Evolutionary conservation across 192 early-diverging fungal species (phyloP), one percentile per base, ranked within the genome.

Genomic region (Coemansia sp.): DNA sequence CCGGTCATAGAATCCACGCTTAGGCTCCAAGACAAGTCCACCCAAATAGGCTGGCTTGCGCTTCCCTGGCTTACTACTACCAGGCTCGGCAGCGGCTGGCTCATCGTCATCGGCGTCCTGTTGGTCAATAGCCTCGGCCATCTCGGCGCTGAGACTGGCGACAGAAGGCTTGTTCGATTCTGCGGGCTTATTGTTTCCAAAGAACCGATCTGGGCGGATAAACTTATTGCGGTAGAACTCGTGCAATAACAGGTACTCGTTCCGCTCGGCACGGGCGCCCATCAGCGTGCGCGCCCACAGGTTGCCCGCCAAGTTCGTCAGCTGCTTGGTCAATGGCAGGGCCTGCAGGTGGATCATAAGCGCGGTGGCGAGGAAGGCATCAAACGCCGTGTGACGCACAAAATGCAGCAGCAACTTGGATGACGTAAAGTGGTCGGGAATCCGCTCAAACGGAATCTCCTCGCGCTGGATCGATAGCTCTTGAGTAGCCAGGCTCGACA

Each of bases 11-110:
- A 98, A 92, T 4, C 98, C 97, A 65, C 92, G 95, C 75, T 97
- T 97, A 40, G 98, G 98, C 65, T 99, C 98, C 70, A 99, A 80
- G 2, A 99, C 97, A 8, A 99, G 87, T 62, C 97, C 98, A 63
- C 98, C 98, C 3, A 94, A 77, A 62, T 96, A 98, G 0, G 93
- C 92, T 3, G 97, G 93, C 69, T 98, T 98, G 61, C 92, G 87
- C n/a, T 87, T 85, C 0, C 87, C 83, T 34, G 71, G 61, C 47
- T 84, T 87, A 58, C 71, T 62, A 13, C 71, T 62, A 13, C 11
- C 62, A 5, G 57, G 43, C 36, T 62, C 41, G 1, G 47, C 40
- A 31, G 88, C 85, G 13, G 64, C 49, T 1, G 65, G 55, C 5
- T 52, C 31, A 9, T 49, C 71, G 47, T 72, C 38, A 49, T 52